These are phyloP conservation scores for Curvularia sp. DNA, from an alignment of 2,329 filamentous ascomycete genomes.

Conservation along the genomic window DNA sequence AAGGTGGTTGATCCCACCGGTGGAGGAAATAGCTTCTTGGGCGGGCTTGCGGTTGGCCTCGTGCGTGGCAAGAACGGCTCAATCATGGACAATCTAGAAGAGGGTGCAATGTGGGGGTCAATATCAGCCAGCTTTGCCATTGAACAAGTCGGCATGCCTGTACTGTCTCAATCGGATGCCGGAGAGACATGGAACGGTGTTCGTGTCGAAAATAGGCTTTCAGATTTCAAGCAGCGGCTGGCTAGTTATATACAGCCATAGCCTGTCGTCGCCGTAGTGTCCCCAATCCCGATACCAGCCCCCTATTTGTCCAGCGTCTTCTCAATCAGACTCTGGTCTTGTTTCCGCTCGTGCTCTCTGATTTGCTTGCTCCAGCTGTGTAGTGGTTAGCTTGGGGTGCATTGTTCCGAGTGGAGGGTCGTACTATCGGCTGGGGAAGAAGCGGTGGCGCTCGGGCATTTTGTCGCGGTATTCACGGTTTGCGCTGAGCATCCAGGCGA, in stretches of 20 bases:
- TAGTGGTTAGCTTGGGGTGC: constrained; percentile 34
- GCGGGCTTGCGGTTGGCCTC: constrained; percentile 64
- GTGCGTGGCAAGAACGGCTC: constrained; percentile 59
- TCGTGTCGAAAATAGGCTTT: constrained; percentile 52
- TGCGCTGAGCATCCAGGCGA: constrained; percentile 71
- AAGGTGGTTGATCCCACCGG: constrained; percentile 91
- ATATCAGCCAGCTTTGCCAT: constrained; percentile 92
- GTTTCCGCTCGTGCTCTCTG: constrained; percentile 68
- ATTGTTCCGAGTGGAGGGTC: constrained; percentile 47
- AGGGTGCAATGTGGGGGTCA: constrained; percentile 78
- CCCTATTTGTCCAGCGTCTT: constrained; percentile 22
- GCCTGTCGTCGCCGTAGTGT: constrained; percentile 21
- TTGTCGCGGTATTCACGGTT: constrained; percentile 74
- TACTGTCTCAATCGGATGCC: constrained; percentile 49
- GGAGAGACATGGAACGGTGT: constrained; percentile 59
- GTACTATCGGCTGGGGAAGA: constrained; percentile 85
- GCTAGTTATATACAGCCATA: constrained; percentile 50
- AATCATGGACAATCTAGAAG: constrained; percentile 59
- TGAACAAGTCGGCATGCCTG: constrained; percentile 88
- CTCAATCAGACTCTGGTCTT: constrained; percentile 39
- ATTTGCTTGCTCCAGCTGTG: constrained; percentile 75
- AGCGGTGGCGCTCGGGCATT: constrained; percentile 78
- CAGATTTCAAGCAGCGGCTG: constrained; percentile 51
- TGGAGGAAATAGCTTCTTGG: constrained; percentile 88
- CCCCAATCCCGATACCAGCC: neutral